Base-by-base conservation (phyloP, 495 filamentous ascomycete genomes). In the Talaromyces adpressus region DNA sequence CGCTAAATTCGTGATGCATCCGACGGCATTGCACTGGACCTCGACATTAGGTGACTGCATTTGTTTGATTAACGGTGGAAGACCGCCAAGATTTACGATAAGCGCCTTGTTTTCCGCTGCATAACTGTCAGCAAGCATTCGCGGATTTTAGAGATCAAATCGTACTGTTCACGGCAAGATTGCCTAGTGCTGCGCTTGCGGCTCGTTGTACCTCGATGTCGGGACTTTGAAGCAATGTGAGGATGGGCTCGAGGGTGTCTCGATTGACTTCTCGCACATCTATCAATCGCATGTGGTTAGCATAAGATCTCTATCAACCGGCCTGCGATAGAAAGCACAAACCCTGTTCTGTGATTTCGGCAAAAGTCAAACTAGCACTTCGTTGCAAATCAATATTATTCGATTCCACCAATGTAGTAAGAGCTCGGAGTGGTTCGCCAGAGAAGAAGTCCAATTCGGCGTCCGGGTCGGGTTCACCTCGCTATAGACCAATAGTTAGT, bases 1-100 rank as follows among this genome's bases (percentile, higher is more conserved):
- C 63, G 94, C 94, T 30, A 98, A 76, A 71, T 98, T 98, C 4
- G 94, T 98, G 69, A 98, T 98, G 77, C 94, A 98, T 49, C 94
- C 94, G 57, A 98, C 94, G 36, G 94, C 94, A 72, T 98, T 98
- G 83, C 94, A 98, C 74, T 98, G 94, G 34, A 98, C 94, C 75
- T 98, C 94, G 65, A 98, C 94, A 68, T 98, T 98, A n/a, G 88
- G 85, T 47, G 93, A 97, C 82, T 92, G 92, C 94, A 98, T 98
- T 75, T 98, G 95, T 56, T 90, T 88, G 77, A 98, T 98, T 59
- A 98, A 84, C 59, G 95, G 94, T 47, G 85, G 84, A 66, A 98
- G 84, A 36, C 94, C 94, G 68, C 93, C 93, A 12, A 98, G 86
- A 51, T 88, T 82, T 64, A 98, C 94, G 64, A 98, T 98, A 69